Percentiles rank a stretch among this genome's conserved stretches.
These are phyloP conservation scores for Phragmites australis DNA, from an alignment of 176 grass and related monocot genomes.

Conservation along the genomic window DNA sequence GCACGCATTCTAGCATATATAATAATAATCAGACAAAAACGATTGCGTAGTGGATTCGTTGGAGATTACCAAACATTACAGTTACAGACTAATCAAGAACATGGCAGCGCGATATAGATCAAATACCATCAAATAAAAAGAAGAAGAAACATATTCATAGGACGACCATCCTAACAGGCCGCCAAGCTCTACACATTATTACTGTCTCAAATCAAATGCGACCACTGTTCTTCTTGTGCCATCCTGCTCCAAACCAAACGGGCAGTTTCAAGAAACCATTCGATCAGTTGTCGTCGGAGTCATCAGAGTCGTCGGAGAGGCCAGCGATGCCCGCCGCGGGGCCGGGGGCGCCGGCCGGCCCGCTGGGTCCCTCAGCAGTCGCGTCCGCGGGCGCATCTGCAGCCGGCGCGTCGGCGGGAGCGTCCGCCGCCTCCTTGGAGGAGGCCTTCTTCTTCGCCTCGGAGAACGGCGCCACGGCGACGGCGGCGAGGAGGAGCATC, in stretches of 20 bases:
- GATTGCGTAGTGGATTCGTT: too few species aligned
- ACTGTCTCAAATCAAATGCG: not conserved
- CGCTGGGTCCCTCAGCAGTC: not conserved
- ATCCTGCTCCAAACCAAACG: not conserved
- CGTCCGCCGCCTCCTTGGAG: not conserved
- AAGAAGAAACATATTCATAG: not conserved
- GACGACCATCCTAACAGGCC: not conserved
- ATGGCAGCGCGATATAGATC: not conserved
- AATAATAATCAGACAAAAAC: too few species aligned
- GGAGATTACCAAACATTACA: too few species aligned
- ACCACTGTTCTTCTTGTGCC: not conserved
- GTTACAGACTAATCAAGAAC: not conserved
- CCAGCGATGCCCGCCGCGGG: not conserved
- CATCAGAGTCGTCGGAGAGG: not conserved
- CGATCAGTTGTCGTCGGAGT: not conserved
- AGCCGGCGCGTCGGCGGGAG: not conserved
- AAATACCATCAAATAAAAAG: not conserved
- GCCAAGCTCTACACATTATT: not conserved
- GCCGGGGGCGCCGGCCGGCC: not conserved
- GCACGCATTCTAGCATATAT: too few species aligned
- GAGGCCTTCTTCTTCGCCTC: not conserved
- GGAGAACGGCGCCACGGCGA: conserved; percentile 3
- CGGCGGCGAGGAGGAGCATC: conserved; percentile 15
- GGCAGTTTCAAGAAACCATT: not conserved
- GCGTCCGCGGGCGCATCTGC: not conserved